Percentiles rank a stretch among this genome's conserved stretches.
Conservation (phyloP, 306 rosid genomes). For the Medicago ruthenica region DNA sequence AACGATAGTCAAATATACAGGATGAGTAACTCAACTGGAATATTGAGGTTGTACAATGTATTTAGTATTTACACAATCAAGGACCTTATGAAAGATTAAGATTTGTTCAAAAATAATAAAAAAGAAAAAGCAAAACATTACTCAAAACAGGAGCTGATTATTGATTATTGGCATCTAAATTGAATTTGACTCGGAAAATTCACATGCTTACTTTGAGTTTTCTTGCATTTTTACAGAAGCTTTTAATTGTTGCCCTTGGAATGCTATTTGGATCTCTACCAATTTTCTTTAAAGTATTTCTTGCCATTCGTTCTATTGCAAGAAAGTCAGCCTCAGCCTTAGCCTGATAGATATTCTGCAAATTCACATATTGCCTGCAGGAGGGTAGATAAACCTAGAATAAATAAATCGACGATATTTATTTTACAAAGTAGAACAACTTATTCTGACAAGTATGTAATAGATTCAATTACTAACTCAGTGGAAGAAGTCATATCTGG, state of each 20-base stretch:
- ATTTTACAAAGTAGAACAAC: constrained; percentile 25
- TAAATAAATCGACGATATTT: constrained; percentile 40
- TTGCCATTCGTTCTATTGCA: constrained; percentile 72
- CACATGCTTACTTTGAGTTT: constrained; percentile 82
- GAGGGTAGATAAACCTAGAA: constrained; percentile 35
- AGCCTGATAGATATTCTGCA: constrained; percentile 88
- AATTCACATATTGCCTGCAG: constrained; percentile 80
- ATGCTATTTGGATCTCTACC: constrained; percentile 89
- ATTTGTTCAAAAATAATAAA: not conserved
- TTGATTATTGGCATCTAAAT: constrained; percentile 19
- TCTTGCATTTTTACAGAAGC: constrained; percentile 94
- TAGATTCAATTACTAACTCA: constrained; percentile 63
- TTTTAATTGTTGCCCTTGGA: constrained; percentile 69
- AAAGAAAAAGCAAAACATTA: not conserved
- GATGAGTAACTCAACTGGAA: not conserved
- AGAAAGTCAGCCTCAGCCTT: constrained; percentile 95
- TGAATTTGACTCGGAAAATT: constrained; percentile 10
- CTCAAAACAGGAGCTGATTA: not conserved
- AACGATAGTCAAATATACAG: not conserved
- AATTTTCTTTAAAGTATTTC: constrained; percentile 70
- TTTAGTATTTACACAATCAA: constrained; percentile 34
- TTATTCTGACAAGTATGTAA: constrained; percentile 28
- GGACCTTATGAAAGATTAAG: not conserved
- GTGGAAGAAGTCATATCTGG: constrained; percentile 99
- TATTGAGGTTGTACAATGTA: constrained; percentile 10